Percentiles rank a stretch among this genome's conserved stretches.
phyloP scores from a whole-genome alignment of 768 basidiomycete genomes.

The Botryobasidium botryosum region DNA sequence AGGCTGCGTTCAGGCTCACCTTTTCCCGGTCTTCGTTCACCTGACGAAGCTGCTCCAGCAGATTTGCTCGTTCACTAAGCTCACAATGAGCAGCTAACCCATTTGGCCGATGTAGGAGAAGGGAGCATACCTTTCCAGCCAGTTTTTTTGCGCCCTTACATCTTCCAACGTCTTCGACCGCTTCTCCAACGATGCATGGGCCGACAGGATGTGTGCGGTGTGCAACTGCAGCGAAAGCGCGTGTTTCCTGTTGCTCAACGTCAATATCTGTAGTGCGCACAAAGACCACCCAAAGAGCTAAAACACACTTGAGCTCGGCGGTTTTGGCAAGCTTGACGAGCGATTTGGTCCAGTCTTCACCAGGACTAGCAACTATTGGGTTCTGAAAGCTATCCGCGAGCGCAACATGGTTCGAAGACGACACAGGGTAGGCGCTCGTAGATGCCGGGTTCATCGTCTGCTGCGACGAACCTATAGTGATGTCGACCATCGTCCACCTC shows the following conservation, averaged over 20 bases:
- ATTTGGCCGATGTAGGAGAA: background rate
- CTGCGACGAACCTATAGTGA: no score
- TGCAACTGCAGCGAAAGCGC: conserved; percentile 70
- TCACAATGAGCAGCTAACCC: conserved; percentile 2
- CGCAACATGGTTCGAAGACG: no score
- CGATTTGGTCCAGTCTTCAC: conserved; percentile 69
- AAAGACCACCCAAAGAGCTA: background rate
- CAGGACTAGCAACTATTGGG: conserved; percentile 51
- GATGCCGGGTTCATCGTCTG: no score
- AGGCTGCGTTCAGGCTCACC: conserved; percentile 18
- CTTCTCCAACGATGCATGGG: conserved; percentile 61
- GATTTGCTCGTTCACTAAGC: conserved; percentile 36
- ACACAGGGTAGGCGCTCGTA: no score
- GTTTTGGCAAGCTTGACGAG: conserved; percentile 75
- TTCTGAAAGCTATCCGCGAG: conserved; percentile 9
- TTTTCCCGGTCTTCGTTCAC: conserved; percentile 74
- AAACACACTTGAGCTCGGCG: conserved; percentile 68
- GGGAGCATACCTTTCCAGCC: conserved; percentile 34
- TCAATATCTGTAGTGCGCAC: background rate
- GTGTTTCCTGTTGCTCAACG: conserved; percentile 40
- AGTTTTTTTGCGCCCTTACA: conserved; percentile 64
- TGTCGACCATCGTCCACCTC: no score
- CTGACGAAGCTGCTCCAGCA: conserved; percentile 51
- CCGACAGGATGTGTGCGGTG: conserved; percentile 73
- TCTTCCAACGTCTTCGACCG: conserved; percentile 68